Conservation (phyloP, 352 stramenopile genomes). For the Phytophthora multivora region DNA sequence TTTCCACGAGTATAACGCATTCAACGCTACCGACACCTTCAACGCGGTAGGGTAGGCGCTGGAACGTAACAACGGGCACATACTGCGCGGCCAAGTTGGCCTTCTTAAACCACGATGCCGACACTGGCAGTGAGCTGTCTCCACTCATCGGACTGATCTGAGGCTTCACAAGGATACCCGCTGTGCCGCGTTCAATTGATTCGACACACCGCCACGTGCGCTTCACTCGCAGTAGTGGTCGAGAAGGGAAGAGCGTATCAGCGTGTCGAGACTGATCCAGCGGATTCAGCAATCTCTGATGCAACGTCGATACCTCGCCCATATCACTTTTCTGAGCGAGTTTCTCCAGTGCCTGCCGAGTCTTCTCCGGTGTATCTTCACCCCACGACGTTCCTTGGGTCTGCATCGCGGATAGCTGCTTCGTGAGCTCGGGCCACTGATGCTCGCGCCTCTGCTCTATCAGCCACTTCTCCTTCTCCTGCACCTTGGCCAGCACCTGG, state of each 20-base stretch:
- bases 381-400: conserved; percentile 10
- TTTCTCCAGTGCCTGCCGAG: conserved; percentile 25
- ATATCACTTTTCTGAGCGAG: conserved; percentile 47
- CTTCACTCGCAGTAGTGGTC: conserved; percentile 80
- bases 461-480: conserved; percentile 69
- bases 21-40: conserved; percentile 29
- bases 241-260: conserved; percentile 54
- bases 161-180: conserved; percentile 89
- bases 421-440: conserved; percentile 61
- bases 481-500: conserved; percentile 50
- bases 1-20: conserved; percentile 78
- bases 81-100: conserved; percentile 80
- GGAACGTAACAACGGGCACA: conserved; percentile 77
- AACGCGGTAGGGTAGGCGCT: conserved; percentile 48
- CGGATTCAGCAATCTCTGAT: conserved; percentile 65
- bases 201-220: conserved; percentile 86
- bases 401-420: conserved; percentile 42
- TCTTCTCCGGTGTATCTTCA: conserved; percentile 15
- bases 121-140: conserved; percentile 82
- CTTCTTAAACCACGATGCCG: conserved; percentile 88
- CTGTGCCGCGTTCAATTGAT: conserved; percentile 71
- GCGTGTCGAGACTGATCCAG: conserved; percentile 69
- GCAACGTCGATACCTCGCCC: conserved; percentile 55
- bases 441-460: conserved; percentile 57
- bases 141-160: conserved; percentile 92